A percentile compares a stretch with the other conserved stretches of the same genome.
Conservation (phyloP, 148 eudicot species). For the Spergularia marina region DNA sequence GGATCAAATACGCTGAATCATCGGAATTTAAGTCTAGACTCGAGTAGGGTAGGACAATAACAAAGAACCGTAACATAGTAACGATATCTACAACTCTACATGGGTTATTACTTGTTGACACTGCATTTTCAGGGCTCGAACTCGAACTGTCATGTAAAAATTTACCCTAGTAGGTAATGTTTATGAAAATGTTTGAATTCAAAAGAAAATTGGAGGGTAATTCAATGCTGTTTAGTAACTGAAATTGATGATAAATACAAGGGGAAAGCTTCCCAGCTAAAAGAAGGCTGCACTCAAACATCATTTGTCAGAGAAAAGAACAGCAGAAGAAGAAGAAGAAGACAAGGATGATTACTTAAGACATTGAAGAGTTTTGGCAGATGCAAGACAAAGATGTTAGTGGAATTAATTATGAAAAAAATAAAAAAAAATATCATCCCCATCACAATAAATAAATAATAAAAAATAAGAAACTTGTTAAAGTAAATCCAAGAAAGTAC, state of each 20-base stretch:
- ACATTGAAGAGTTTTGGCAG: conserved; percentile 25
- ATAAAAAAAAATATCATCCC: neutral
- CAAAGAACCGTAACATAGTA: too few relatives aligned
- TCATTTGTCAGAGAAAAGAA: conserved; percentile 29
- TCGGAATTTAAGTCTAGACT: too few relatives aligned
- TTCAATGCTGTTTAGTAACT: conserved; percentile 13
- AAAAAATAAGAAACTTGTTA: neutral
- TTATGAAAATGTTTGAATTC: conserved; percentile 6
- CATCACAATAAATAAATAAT: neutral
- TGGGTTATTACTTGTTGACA: too few relatives aligned
- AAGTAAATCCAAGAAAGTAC: neutral
- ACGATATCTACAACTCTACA: too few relatives aligned
- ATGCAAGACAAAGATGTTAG: conserved; percentile 11
- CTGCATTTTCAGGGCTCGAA: too few relatives aligned
- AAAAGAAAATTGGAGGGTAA: conserved; percentile 2
- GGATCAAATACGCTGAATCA: too few relatives aligned
- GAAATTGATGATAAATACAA: conserved; percentile 26
- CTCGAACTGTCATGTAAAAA: too few relatives aligned
- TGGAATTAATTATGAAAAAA: conserved; percentile 1
- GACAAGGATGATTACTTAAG: conserved; percentile 28
- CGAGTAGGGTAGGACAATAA: too few relatives aligned
- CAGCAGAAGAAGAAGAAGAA: conserved; percentile 16
- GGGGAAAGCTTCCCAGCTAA: conserved; percentile 16
- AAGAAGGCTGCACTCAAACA: conserved; percentile 31
- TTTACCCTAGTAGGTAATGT: neutral